phyloP scores from a whole-genome alignment of 108 stramenopile genomes.

The Licmophora abbreviata region DNA sequence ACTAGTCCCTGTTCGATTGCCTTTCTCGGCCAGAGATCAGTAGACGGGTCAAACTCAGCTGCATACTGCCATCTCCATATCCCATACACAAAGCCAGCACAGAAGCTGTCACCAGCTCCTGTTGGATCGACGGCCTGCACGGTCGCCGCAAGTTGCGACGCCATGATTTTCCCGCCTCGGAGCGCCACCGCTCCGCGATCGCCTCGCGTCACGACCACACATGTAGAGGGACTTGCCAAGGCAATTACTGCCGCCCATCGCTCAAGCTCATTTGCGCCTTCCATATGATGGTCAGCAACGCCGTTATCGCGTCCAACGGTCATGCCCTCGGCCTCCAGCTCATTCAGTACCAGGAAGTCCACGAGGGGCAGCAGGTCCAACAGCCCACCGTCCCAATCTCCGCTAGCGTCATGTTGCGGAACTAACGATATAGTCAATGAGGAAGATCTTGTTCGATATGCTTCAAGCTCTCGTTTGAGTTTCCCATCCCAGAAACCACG shows the following conservation, averaged over 20 bases:
- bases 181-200: constrained; percentile 48
- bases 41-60: not conserved
- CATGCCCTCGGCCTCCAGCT: constrained; percentile 39
- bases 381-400: constrained; percentile 66
- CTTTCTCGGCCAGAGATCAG: constrained; percentile 18
- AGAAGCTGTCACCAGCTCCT: constrained; percentile 78
- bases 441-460: constrained; percentile 3
- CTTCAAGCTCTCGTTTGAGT: constrained; percentile 26
- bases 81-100: constrained; percentile 69
- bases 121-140: constrained; percentile 51
- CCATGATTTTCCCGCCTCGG: constrained; percentile 25
- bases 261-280: constrained; percentile 17
- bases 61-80: constrained; percentile 22
- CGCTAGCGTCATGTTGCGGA: constrained; percentile 68
- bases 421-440: constrained; percentile 42
- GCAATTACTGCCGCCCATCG: constrained; percentile 33
- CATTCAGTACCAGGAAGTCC: constrained; percentile 70
- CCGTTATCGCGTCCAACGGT: not conserved
- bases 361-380: constrained; percentile 35
- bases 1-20: constrained; percentile 32
- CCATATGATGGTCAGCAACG: not conserved
- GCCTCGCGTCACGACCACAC: constrained; percentile 53
- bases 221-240: constrained; percentile 21
- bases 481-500: constrained; percentile 48
- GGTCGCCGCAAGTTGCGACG: constrained; percentile 19